A percentile compares a stretch with the other conserved stretches of the same genome.
phyloP scores from a whole-genome alignment of 2,329 filamentous ascomycete genomes.

The Lasiodiplodia hormozganensis region DNA sequence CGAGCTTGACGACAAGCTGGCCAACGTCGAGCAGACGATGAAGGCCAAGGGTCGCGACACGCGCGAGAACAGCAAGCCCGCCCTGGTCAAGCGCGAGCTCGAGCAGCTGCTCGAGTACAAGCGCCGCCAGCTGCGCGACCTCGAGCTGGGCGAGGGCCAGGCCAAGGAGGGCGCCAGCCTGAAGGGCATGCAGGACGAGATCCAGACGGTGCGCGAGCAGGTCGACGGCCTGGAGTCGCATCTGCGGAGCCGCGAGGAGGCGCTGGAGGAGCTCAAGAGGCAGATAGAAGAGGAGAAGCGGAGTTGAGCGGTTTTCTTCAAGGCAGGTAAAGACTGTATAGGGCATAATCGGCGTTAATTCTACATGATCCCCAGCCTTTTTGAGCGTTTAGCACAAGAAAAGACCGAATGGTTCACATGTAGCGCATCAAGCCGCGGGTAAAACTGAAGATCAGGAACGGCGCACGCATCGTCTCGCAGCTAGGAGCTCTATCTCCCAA shows the following conservation, averaged over 20 bases:
- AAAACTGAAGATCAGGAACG: neutral
- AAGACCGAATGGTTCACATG: neutral
- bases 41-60: conserved; percentile 59
- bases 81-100: conserved; percentile 90
- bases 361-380: conserved; percentile 3
- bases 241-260: conserved; percentile 75
- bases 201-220: conserved; percentile 91
- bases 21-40: conserved; percentile 77
- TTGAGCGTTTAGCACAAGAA: neutral
- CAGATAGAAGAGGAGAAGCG: conserved; percentile 87
- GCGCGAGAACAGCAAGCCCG: conserved; percentile 80
- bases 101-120: conserved; percentile 97
- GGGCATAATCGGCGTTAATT: conserved; percentile 26
- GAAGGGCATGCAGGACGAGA: conserved; percentile 81
- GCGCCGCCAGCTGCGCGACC: conserved; percentile 75
- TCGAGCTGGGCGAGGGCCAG: conserved; percentile 75
- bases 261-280: conserved; percentile 75
- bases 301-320: conserved; percentile 12
- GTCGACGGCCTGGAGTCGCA: conserved; percentile 89
- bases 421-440: neutral
- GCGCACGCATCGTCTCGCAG: neutral
- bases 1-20: conserved; percentile 87
- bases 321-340: conserved; percentile 24
- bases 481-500: neutral
- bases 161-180: conserved; percentile 74